Evolutionary conservation across 78 protist species (phyloP).

Genomic region (Dictyostelium brefeldianum): DNA sequence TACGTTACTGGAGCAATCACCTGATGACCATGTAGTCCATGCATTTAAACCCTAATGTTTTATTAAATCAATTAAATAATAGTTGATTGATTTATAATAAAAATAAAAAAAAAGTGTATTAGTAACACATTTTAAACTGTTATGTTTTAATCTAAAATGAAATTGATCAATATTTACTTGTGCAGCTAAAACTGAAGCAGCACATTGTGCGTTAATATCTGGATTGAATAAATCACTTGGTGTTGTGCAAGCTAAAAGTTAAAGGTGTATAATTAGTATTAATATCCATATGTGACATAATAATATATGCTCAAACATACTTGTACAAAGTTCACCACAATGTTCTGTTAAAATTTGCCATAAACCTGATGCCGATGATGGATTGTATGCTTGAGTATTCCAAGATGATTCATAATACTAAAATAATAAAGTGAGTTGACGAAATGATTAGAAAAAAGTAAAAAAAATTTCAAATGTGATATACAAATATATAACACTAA

Average conservation of each 20-base stretch:
- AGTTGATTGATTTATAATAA: too few species aligned
- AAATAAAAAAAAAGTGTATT: too few species aligned
- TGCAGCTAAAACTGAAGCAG: constrained; percentile 47
- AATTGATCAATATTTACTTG: not conserved
- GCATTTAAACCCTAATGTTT: constrained; percentile 40
- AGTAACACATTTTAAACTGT: too few species aligned
- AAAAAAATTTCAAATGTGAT: too few species aligned
- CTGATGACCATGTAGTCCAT: constrained; percentile 68
- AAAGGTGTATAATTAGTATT: too few species aligned
- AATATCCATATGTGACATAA: not conserved
- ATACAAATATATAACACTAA: too few species aligned
- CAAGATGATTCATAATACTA: constrained; percentile 44
- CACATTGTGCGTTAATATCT: constrained; percentile 67
- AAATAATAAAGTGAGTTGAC: too few species aligned
- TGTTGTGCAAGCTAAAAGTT: not conserved
- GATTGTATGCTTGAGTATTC: constrained; percentile 27
- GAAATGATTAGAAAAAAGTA: too few species aligned
- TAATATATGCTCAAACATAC: too few species aligned
- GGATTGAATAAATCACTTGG: constrained; percentile 70
- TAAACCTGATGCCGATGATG: constrained; percentile 67
- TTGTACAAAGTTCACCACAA: constrained; percentile 17
- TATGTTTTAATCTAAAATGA: too few species aligned
- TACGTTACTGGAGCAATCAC: constrained; percentile 43
- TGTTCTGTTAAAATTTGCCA: constrained; percentile 58
- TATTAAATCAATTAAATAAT: too few species aligned